Base-by-base conservation (phyloP, 202 grass and related monocot genomes). In the Setaria viridis region DNA sequence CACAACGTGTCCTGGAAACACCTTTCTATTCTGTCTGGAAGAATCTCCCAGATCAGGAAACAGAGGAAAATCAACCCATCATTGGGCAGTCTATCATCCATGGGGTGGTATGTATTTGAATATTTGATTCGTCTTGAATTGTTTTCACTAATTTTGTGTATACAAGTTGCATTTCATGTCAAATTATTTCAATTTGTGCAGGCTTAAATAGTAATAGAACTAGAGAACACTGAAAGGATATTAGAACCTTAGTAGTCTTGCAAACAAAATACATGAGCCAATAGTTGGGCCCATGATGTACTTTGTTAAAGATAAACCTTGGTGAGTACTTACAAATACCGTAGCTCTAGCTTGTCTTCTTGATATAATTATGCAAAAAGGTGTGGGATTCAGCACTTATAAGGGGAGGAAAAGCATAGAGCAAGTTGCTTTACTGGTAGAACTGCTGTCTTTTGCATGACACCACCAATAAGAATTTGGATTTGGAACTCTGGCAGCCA, bases 41-140 rank as follows among this genome's bases (percentile, higher is more conserved):
- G 76, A 71, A 92, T 78, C 88, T 98, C 6, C 86, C 93, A 87
- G 88, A 92, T 84, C 71, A 95, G 16, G 91, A 89, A 91, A 98
- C 78, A 77, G 91, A 98, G 84, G 88, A 88, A 67, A 84, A 89
- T 70, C 93, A 98, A 54, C 88, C 91, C 53, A 83, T 95, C 19
- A 94, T 98, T 72, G 93, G 91, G 20, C 88, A 87, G 16, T 85
- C 90, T 84, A 20, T 91, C 77, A 98, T 98, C 68, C 95, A 95
- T 78, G 93, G 93, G 3, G 82, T 94, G 89, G 96, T 94, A 91
- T 58, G 80, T 86, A 47, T 84, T 68, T 78, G 7, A 9, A 67
- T 33, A 54, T 68, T 81, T 87, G 7, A 47, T 67, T 77, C 80
- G 33, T 67, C 4, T 67, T 83, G 2, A 84, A 84, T 74, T 74